A percentile compares a stretch with the other conserved stretches of the same genome.
These are phyloP conservation scores for California macrophylla DNA, from an alignment of 441 rosid species.

Conservation along the genomic window DNA sequence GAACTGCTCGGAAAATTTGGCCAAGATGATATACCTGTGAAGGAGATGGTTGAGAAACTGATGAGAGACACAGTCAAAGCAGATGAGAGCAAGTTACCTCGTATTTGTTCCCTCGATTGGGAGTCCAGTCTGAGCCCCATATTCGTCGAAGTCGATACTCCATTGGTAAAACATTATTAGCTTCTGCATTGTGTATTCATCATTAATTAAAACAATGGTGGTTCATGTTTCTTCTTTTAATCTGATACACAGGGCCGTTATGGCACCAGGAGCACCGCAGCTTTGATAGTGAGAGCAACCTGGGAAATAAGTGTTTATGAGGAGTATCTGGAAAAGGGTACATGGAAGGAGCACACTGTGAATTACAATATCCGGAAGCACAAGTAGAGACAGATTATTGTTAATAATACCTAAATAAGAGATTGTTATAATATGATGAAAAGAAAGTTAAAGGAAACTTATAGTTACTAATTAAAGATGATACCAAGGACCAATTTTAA, in stretches of 20 bases:
- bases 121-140: constrained; percentile 51
- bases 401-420: neutral
- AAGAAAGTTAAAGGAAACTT: neutral
- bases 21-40: constrained; percentile 31
- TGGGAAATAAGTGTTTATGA: constrained; percentile 47
- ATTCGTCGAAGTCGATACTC: constrained; percentile 48
- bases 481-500: neutral
- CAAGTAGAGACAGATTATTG: constrained; percentile 4
- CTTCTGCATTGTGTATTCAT: neutral
- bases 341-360: constrained; percentile 49
- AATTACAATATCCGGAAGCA: constrained; percentile 29
- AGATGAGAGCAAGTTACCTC: constrained; percentile 44
- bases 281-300: constrained; percentile 28
- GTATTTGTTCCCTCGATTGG: constrained; percentile 46
- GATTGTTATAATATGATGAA: neutral
- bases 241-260: constrained; percentile 35
- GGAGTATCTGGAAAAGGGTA: constrained; percentile 37
- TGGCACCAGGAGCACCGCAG: constrained; percentile 51
- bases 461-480: neutral
- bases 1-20: constrained; percentile 32
- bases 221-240: neutral
- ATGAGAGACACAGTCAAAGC: constrained; percentile 50
- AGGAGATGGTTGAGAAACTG: constrained; percentile 39
- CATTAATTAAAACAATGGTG: no score
- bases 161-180: constrained; percentile 31